Conservation (phyloP, 2,329 filamentous ascomycete species). For the Epichloe gansuensis region DNA sequence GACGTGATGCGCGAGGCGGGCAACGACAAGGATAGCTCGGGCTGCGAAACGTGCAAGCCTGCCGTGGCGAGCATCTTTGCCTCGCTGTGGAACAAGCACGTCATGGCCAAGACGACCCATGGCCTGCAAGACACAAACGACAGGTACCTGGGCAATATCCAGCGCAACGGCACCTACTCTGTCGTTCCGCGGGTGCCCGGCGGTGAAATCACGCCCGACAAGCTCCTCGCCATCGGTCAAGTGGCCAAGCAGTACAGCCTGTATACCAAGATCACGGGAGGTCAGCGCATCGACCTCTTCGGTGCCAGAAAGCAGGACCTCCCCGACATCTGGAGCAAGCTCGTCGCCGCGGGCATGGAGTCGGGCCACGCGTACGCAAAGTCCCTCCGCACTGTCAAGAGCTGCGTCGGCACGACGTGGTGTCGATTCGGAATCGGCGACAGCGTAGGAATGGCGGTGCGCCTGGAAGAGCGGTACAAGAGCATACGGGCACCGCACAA, state of each 20-base stretch:
- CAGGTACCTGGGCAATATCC: slow-evolving; percentile 76
- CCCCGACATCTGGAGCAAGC: slow-evolving; percentile 65
- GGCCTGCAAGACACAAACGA: slow-evolving; percentile 88
- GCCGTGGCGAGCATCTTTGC: slow-evolving; percentile 69
- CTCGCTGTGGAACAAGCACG: slow-evolving; percentile 71
- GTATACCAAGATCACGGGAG: slow-evolving; percentile 88
- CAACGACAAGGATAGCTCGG: slow-evolving; percentile 57
- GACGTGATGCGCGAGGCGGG: slow-evolving; percentile 72
- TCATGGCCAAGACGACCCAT: slow-evolving; percentile 58
- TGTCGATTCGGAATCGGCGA: slow-evolving; percentile 82
- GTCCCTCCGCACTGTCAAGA: slow-evolving; percentile 78
- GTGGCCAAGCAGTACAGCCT: slow-evolving; percentile 75
- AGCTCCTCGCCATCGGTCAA: slow-evolving; percentile 69
- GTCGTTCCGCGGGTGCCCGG: slow-evolving; percentile 74
- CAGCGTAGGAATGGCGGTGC: slow-evolving; percentile 80
- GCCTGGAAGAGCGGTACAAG: slow-evolving; percentile 84
- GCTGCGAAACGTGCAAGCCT: slow-evolving; percentile 82
- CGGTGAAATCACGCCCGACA: slow-evolving; percentile 80
- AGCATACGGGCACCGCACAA: slow-evolving; percentile 82
- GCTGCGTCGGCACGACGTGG: slow-evolving; percentile 85
- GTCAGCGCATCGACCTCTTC: slow-evolving; percentile 87
- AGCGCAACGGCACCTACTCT: slow-evolving; percentile 82
- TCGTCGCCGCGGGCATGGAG: slow-evolving; percentile 79
- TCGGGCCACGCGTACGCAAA: slow-evolving; percentile 88
- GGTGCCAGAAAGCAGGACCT: slow-evolving; percentile 82